Evolutionary conservation across 2,329 filamentous ascomycete species (phyloP).

Genomic region (Keithomyces neogunnii): DNA sequence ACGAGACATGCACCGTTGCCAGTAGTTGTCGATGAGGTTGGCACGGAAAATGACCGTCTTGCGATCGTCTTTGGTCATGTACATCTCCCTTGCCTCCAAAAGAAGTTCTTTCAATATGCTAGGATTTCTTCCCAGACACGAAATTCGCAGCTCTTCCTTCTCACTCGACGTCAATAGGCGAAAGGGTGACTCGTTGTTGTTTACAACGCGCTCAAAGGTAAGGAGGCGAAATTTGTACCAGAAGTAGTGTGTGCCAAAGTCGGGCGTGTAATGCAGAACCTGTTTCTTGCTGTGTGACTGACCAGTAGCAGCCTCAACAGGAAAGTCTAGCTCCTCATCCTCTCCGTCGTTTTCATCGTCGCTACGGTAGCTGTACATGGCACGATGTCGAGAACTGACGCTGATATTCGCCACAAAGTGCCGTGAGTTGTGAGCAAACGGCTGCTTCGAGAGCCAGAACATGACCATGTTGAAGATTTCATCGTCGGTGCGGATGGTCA

Average conservation of each 20-base stretch:
- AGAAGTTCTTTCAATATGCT: conserved; percentile 53
- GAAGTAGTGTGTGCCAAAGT: conserved; percentile 59
- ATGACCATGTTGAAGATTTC: conserved; percentile 67
- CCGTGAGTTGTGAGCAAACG: conserved; percentile 50
- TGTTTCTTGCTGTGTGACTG: conserved; percentile 30
- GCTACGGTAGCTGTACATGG: conserved; percentile 37
- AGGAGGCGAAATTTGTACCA: conserved; percentile 54
- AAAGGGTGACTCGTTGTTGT: conserved; percentile 28
- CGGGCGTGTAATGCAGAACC: conserved; percentile 54
- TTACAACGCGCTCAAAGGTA: conserved; percentile 45
- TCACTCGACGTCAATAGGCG: conserved; percentile 33
- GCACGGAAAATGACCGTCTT: conserved; percentile 61
- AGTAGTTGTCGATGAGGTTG: conserved; percentile 37
- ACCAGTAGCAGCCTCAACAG: conserved; percentile 15
- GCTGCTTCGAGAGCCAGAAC: conserved; percentile 58
- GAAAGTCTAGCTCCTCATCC: conserved; percentile 31
- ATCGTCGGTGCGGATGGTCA: conserved; percentile 59
- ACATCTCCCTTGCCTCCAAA: conserved; percentile 45
- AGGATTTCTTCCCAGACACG: conserved; percentile 54
- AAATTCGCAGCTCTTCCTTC: conserved; percentile 51
- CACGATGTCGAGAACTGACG: conserved; percentile 44
- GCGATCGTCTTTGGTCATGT: conserved; percentile 48
- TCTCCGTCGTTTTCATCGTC: conserved; percentile 32
- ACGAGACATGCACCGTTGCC: conserved; percentile 56
- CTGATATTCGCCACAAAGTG: conserved; percentile 59